A percentile compares a stretch with the other conserved stretches of the same genome.
Conservation (phyloP, 805 yeast genomes). For the Suhomyces sp. region DNA sequence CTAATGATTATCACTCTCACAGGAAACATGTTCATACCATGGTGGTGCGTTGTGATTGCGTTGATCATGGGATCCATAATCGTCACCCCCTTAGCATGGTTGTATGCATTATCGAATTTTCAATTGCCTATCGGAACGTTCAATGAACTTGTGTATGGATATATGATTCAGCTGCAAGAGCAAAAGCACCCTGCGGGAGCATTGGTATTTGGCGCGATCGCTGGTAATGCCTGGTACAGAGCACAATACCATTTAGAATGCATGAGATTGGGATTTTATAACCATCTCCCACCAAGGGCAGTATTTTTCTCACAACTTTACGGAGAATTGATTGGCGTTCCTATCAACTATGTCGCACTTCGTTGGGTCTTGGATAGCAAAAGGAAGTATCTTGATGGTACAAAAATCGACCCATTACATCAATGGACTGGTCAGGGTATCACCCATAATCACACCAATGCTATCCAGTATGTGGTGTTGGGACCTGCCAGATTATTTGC, state of each 20-base stretch:
- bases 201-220: conserved; percentile 48
- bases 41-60: conserved; percentile 47
- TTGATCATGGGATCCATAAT: conserved; percentile 44
- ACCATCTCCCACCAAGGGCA: conserved; percentile 49
- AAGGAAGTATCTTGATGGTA: conserved; percentile 35
- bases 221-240: conserved; percentile 48
- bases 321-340: conserved; percentile 55
- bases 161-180: conserved; percentile 36
- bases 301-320: conserved; percentile 52
- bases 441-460: conserved; percentile 44
- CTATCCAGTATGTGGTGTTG: conserved; percentile 50
- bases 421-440: conserved; percentile 54
- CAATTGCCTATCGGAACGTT: conserved; percentile 54
- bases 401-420: conserved; percentile 42
- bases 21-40: conserved; percentile 38
- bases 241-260: conserved; percentile 40
- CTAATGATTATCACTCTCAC: conserved; percentile 33
- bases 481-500: conserved; percentile 47
- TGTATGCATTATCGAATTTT: conserved; percentile 51
- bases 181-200: conserved; percentile 49
- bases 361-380: conserved; percentile 47
- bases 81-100: conserved; percentile 49
- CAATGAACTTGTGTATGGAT: conserved; percentile 50
- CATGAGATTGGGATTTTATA: conserved; percentile 54
- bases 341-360: conserved; percentile 49